Evolutionary conservation across 2,329 filamentous ascomycete genomes (phyloP), one percentile per base, ranked within the genome.

Genomic region (Aotearoamyces nothofagi): DNA sequence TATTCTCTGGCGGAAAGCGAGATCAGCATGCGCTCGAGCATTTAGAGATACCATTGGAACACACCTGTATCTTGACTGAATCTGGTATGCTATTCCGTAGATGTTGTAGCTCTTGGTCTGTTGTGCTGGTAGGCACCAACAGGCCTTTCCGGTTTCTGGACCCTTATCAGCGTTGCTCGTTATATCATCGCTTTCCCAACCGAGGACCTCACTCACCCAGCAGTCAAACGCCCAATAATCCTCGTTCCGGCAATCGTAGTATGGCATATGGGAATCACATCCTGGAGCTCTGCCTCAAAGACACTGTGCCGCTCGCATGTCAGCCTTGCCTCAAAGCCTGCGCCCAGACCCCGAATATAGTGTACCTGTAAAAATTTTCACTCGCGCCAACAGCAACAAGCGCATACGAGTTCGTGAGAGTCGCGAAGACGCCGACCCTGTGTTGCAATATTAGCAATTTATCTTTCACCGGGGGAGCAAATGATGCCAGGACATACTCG

Each of bases 61-160:
- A 17, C 41, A 51, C 47, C 39, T 51, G 86, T 49, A 98, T 92
- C 58, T 86, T 84, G 40, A 98, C 81, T 34, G 63, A 60, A 53
- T 96, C 87, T 22, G 90, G 90, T 41, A 98, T 73, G 33, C 79
- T 84, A 58, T 98, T 96, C 47, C 90, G 79, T 46, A 98, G 67
- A 57, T 98, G 90, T 60, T 94, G 86, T 39, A 98, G 69, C 63
- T 98, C 90, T 63, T 98, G 90, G 60, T 98, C 90, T 44, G 86
- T 92, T 37, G 90, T 96, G 34, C 78, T 83, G 32, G 87, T 96
- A 36, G 90, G 90, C 32, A 98, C 87, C 38, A 98, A 75, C 38
- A 98, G 80, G 46, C 90, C 90, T 56, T 92, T 92, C 53, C 83
- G 81, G 70, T 98, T 98, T 47, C 83, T 81, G 38, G 24, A 28